Percentiles rank a stretch among this genome's conserved stretches.
Conservation (phyloP, 2,329 filamentous ascomycete genomes). For the Cordyceps militaris region DNA sequence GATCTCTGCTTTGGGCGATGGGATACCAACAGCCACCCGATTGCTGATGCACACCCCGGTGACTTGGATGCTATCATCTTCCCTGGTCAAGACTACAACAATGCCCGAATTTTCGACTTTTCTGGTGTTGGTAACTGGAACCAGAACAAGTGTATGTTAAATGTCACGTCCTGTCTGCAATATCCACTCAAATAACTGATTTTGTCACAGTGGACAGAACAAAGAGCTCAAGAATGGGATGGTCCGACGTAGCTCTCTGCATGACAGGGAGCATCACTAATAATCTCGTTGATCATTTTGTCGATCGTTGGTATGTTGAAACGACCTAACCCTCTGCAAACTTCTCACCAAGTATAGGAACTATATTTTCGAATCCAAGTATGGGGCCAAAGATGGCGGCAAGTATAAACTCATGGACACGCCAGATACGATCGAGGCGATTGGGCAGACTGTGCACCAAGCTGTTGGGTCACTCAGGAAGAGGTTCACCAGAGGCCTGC, state of each 20-base stretch:
- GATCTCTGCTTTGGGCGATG: conserved; percentile 85
- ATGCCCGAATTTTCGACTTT: conserved; percentile 78
- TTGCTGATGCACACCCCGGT: conserved; percentile 75
- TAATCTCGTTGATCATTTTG: conserved; percentile 71
- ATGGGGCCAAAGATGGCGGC: conserved; percentile 36
- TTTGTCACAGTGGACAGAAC: conserved; percentile 57
- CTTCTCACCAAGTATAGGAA: conserved; percentile 43
- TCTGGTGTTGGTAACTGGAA: conserved; percentile 70
- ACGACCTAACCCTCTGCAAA: conserved; percentile 13
- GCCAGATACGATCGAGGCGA: not conserved
- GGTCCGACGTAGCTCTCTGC: conserved; percentile 79
- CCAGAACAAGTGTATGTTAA: conserved; percentile 61
- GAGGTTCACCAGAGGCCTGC: conserved; percentile 35
- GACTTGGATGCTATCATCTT: conserved; percentile 72
- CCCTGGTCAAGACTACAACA: conserved; percentile 90
- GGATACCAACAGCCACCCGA: conserved; percentile 80
- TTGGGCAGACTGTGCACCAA: conserved; percentile 14
- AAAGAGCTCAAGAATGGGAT: conserved; percentile 79
- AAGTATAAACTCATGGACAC: conserved; percentile 17
- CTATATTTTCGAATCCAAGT: conserved; percentile 81
- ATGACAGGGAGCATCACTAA: conserved; percentile 67
- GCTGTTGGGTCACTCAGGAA: conserved; percentile 38
- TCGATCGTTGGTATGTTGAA: conserved; percentile 61
- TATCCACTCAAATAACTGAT: not conserved
- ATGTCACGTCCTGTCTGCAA: not conserved